Percentiles rank a stretch among this genome's conserved stretches.
Conservation (phyloP, 1,284 basidiomycete species). For the Peniophora sp. region DNA sequence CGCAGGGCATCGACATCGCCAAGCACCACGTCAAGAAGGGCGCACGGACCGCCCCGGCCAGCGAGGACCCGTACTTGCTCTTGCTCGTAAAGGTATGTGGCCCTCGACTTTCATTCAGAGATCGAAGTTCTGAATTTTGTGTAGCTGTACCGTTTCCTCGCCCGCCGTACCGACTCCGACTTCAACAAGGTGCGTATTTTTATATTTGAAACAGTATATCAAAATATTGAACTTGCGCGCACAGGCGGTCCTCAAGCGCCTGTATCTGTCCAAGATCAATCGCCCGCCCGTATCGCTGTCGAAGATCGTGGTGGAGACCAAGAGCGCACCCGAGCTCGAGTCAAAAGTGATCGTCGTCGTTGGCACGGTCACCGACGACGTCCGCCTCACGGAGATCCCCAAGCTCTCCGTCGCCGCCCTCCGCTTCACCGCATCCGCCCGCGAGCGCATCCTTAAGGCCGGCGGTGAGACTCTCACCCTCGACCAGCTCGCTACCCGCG, state of each 20-base stretch:
- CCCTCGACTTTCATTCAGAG: not conserved
- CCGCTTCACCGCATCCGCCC: conserved; percentile 89
- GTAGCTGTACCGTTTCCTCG: conserved; percentile 98
- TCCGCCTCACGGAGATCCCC: conserved; percentile 82
- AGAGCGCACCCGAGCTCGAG: conserved; percentile 58
- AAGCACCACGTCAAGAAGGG: conserved; percentile 99
- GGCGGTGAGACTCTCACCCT: conserved; percentile 95
- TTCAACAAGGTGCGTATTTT: conserved; percentile 83
- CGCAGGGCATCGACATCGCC: conserved; percentile 94
- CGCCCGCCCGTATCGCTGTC: conserved; percentile 95
- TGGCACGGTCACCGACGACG: conserved; percentile 94
- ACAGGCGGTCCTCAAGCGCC: conserved; percentile 88
- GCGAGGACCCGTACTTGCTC: conserved; percentile 98
- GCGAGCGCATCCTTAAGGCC: conserved; percentile 91
- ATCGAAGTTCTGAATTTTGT: conserved; percentile 1
- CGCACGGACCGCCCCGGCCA: conserved; percentile 90
- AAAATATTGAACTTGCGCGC: conserved; percentile 10
- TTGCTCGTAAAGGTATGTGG: conserved; percentile 91
- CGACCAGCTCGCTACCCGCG: conserved; percentile 92
- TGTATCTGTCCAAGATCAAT: conserved; percentile 98
- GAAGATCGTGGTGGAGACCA: conserved; percentile 79
- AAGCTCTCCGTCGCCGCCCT: conserved; percentile 94
- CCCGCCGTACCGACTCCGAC: conserved; percentile 89
- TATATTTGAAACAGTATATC: conserved; percentile 1
- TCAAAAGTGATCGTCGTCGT: conserved; percentile 88